Evolutionary conservation across 805 yeast species (phyloP), one percentile per base, ranked within the genome.

Genomic region (Candida palmyrensis): DNA sequence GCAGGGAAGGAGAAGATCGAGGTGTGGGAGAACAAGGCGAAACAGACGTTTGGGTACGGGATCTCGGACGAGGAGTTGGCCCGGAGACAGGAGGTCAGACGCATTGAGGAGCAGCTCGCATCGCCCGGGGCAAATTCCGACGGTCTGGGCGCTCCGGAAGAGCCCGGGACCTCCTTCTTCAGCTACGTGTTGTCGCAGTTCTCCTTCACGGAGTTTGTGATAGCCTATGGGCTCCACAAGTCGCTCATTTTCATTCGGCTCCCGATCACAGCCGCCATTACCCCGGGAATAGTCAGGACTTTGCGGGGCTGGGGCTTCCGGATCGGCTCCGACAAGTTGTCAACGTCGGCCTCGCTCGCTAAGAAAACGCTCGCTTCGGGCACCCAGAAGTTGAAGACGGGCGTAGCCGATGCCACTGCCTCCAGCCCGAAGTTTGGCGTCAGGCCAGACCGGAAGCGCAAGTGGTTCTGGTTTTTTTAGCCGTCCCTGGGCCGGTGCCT

Each of bases 201-300:
- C 53, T 87, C 51, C 53, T 66, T 85, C 70, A 82, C 97, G 0
- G 97, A 90, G 57, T 77, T 87, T 45, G 79, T 84, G 9, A 73
- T 92, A 33, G 97, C 97, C 0, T 92, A 92, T 54, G 96, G 96
- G 2, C 64, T 92, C 29, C 97, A 92, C 65, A 92, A 92, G 62
- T 75, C 89, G 4, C 68, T 92, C 41, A 73, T 90, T 16, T 75
- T 90, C 39, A 72, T 92, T 26, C 73, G 98, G 41, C 63, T 92
- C 4, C 98, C 98, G 10, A 56, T 87, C 19, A 82, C 97, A 0
- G 96, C 96, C 0, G 95, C 95, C 2, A 72, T 89, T 9, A 88
- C 97, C 0, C 98, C 98, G 5, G 52, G 76, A 1, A 70, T 87
- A 2, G 95, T 87, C 4, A 65, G 57, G 33, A 51, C 63, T 29